phyloP scores from a whole-genome alignment of 768 basidiomycete genomes.

The Mycena kentingensis region DNA sequence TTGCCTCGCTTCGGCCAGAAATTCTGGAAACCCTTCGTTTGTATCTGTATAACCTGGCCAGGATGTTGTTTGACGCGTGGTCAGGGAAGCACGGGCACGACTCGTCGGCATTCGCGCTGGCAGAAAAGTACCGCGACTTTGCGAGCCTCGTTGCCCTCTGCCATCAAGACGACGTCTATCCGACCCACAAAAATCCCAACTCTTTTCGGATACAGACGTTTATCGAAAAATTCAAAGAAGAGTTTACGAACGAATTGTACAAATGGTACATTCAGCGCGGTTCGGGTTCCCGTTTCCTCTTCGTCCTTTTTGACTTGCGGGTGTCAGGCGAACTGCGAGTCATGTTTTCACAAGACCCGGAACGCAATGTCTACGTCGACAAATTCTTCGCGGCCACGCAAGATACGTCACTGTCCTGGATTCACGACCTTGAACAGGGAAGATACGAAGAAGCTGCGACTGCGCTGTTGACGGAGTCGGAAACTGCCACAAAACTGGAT shows the following conservation, averaged over 20 bases:
- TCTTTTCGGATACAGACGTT: slow-evolving; percentile 65
- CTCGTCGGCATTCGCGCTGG: slow-evolving; percentile 74
- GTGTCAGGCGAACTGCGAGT: slow-evolving; percentile 72
- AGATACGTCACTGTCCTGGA: slow-evolving; percentile 75
- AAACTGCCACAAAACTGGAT: slow-evolving; percentile 56
- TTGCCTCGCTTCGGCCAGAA: slow-evolving; percentile 71
- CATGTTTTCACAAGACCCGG: slow-evolving; percentile 76
- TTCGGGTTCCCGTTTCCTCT: slow-evolving; percentile 31
- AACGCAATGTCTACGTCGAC: slow-evolving; percentile 65
- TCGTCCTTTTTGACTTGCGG: not conserved
- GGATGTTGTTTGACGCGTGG: slow-evolving; percentile 4
- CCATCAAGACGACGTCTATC: slow-evolving; percentile 64
- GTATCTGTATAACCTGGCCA: slow-evolving; percentile 28
- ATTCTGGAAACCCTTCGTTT: slow-evolving; percentile 80
- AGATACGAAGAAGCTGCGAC: slow-evolving; percentile 66
- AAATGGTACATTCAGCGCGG: slow-evolving; percentile 92
- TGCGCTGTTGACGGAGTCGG: slow-evolving; percentile 64
- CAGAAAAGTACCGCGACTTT: slow-evolving; percentile 88
- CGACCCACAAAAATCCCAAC: slow-evolving; percentile 66
- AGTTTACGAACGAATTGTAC: slow-evolving; percentile 88
- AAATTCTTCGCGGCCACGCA: slow-evolving; percentile 65
- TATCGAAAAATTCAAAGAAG: slow-evolving; percentile 75
- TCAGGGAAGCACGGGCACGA: slow-evolving; percentile 69
- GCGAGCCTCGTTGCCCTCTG: slow-evolving; percentile 82
- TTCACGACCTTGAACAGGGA: slow-evolving; percentile 77